Evolutionary conservation across 2,329 filamentous ascomycete species (phyloP), one percentile per base, ranked within the genome.

Genomic region (Knoxdaviesia capensis): DNA sequence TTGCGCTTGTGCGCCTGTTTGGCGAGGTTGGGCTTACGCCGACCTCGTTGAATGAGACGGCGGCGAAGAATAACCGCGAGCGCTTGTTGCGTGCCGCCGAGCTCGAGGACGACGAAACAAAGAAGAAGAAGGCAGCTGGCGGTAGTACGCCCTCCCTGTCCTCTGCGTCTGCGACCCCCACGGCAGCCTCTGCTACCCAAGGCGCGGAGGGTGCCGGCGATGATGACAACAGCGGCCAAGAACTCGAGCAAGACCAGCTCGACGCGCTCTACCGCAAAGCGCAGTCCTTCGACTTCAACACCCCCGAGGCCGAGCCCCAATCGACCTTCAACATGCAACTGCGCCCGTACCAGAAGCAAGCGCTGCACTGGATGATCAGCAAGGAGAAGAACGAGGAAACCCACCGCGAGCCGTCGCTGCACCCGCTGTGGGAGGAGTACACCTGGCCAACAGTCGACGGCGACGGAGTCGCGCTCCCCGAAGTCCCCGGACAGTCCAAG

Each of bases 351-450:
- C 90, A 98, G 56, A 94, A 86, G 53, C 90, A 98, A 58, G 86
- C 90, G 1, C 61, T 98, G 5, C 68, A 94, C 54, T 98, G 90
- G 90, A 94, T 98, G 86, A 68, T 96, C 48, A 71, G 77, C 5
- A 96, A 96, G 56, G 90, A 98, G 56, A 88, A 77, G 51, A 76
- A 92, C 48, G 70, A 81, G 47, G 77, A 75, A 49, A 69, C 74
- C 7, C 70, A 75, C 34, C 74, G 76, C 43, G 77, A 87, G 51
- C 65, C 66, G 4, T 94, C 86, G 0, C 94, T 98, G 84, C 87
- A 98, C 58, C 90, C 90, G 1, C 59, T 98, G 0, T 98, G 90
- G 90, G 90, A 98, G 59, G 84, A 96, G 54, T 98, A 98, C 51
- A 57, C 63, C 2, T 98, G 87, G 86, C 90, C 90, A 0, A 64